Conservation (phyloP, 2,329 filamentous ascomycete genomes). For the Zymoseptoria pseudotritici region DNA sequence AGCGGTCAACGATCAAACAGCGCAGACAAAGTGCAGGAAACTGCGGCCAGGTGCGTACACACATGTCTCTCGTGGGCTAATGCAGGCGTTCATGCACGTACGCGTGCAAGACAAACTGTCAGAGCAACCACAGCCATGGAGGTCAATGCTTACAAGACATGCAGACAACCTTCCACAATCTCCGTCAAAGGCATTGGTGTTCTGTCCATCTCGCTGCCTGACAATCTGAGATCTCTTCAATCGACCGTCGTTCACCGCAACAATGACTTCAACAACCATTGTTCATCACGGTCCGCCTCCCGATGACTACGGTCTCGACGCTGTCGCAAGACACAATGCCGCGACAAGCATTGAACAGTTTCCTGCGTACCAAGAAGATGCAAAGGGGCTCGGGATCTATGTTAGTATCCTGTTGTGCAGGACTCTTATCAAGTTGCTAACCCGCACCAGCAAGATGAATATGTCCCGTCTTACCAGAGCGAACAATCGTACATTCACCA, state of each 20-base stretch:
- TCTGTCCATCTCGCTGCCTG: background rate
- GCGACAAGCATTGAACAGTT: constrained; percentile 28
- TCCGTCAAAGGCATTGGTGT: constrained; percentile 5
- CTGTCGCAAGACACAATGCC: constrained; percentile 38
- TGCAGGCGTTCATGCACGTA: constrained; percentile 18
- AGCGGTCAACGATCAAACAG: constrained; percentile 10
- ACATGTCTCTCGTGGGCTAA: background rate
- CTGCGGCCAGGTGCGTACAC: background rate
- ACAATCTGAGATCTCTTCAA: constrained; percentile 15
- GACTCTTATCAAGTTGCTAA: constrained; percentile 10
- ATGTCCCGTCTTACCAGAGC: constrained; percentile 19
- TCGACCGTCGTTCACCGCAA: constrained; percentile 10
- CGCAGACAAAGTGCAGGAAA: constrained; percentile 21
- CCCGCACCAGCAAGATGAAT: constrained; percentile 19
- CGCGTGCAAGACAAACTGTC: constrained; percentile 25
- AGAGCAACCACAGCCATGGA: constrained; percentile 20
- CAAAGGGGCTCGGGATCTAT: constrained; percentile 26
- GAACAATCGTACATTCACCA: constrained; percentile 23
- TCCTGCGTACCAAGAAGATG: constrained; percentile 26
- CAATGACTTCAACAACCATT: constrained; percentile 23
- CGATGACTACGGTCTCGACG: constrained; percentile 32
- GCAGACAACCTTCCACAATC: constrained; percentile 15
- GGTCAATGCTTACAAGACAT: constrained; percentile 29
- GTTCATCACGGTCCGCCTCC: constrained; percentile 18
- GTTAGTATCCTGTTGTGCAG: constrained; percentile 15